Conservation (phyloP, 345 rosid genomes). For the Murraya paniculata region DNA sequence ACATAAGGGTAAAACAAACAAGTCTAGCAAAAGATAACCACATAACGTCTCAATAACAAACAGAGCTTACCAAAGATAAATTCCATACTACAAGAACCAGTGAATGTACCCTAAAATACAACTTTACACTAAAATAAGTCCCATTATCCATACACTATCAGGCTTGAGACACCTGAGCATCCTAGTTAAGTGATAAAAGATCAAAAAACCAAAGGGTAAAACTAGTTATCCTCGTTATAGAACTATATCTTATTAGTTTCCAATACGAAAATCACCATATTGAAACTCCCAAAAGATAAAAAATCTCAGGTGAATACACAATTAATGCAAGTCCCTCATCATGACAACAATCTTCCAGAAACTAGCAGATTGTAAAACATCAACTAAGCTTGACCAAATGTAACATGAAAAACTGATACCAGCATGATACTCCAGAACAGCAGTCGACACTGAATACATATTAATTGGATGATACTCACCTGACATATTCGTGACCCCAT, state of each 20-base stretch:
- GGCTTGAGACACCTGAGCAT: not conserved
- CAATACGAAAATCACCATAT: not conserved
- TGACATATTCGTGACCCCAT: conserved; percentile 97
- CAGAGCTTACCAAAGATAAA: not conserved
- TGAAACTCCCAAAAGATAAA: not conserved
- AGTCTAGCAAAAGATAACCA: not conserved
- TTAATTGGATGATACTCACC: conserved; percentile 32
- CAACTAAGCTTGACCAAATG: not conserved
- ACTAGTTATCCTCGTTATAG: not conserved
- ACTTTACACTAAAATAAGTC: not conserved
- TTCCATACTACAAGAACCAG: not conserved
- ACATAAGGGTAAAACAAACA: not conserved
- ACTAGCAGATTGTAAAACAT: not conserved
- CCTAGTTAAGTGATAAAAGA: not conserved
- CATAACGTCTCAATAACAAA: too few relatives aligned
- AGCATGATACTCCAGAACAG: not conserved
- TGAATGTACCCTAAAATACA: not conserved
- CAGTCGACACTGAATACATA: not conserved
- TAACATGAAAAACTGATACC: not conserved
- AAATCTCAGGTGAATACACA: not conserved
- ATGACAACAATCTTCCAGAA: not conserved
- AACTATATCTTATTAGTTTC: not conserved
- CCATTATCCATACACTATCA: not conserved
- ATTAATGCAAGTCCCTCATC: not conserved
- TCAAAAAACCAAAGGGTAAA: not conserved